These are phyloP conservation scores for Cystobasidium sp. DNA, from an alignment of 1,284 basidiomycete genomes.

Conservation along the genomic window DNA sequence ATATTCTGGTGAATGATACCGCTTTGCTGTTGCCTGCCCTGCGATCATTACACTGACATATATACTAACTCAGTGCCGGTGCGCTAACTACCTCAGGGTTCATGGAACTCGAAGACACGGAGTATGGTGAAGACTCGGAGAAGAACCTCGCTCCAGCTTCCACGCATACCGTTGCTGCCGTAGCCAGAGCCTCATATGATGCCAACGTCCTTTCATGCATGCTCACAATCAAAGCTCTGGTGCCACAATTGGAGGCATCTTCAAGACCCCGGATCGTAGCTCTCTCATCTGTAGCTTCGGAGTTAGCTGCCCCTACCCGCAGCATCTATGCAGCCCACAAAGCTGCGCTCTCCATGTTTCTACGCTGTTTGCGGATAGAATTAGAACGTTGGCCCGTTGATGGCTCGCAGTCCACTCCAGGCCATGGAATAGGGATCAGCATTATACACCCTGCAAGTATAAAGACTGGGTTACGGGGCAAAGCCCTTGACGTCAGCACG, in stretches of 20 bases:
- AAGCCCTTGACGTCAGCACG: constrained; percentile 11
- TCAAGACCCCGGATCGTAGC: constrained; percentile 16
- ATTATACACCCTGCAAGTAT: constrained; percentile 42
- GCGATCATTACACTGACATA: not conserved
- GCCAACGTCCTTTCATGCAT: constrained; percentile 35
- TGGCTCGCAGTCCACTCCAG: too few relatives aligned
- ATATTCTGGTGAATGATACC: constrained; percentile 29
- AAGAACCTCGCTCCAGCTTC: not conserved
- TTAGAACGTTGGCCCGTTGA: too few relatives aligned
- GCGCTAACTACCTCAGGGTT: not conserved
- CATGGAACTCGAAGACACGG: not conserved
- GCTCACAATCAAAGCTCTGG: not conserved
- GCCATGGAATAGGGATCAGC: constrained; percentile 35
- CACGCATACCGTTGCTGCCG: not conserved
- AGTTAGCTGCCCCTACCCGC: constrained; percentile 43
- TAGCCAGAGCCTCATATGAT: constrained; percentile 15
- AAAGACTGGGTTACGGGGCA: constrained; percentile 27
- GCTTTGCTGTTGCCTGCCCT: too few relatives aligned
- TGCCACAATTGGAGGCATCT: constrained; percentile 26
- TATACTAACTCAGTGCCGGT: not conserved
- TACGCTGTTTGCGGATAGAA: constrained; percentile 33
- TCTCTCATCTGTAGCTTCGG: constrained; percentile 37
- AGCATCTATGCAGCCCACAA: constrained; percentile 43
- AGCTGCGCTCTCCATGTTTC: constrained; percentile 33
- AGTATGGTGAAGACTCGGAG: not conserved